A percentile compares a stretch with the other conserved stretches of the same genome.
Conservation (phyloP, 2,329 filamentous ascomycete genomes). For the Apiospora pterosperma region DNA sequence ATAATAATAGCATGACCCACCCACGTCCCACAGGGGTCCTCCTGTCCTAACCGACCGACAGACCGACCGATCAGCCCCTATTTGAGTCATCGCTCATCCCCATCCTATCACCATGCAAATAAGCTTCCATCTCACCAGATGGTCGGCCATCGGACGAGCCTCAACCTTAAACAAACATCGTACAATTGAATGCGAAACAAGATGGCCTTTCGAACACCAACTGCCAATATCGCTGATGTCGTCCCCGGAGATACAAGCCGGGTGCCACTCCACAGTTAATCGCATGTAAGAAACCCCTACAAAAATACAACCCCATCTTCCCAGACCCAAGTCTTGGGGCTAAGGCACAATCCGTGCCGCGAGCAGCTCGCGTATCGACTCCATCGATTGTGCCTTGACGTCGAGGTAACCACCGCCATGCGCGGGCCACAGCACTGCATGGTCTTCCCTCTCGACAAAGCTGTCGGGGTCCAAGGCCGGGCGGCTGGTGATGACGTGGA, state of each 20-base stretch:
- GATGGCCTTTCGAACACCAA: too few relatives aligned
- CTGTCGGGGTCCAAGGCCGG: constrained; percentile 84
- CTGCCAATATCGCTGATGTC: too few relatives aligned
- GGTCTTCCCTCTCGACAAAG: constrained; percentile 42
- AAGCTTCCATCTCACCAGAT: background rate
- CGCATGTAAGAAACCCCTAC: too few relatives aligned
- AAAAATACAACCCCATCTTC: too few relatives aligned
- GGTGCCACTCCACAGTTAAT: too few relatives aligned
- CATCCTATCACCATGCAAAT: background rate
- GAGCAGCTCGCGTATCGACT: background rate
- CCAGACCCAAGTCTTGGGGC: too few relatives aligned
- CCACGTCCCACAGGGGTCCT: too few relatives aligned
- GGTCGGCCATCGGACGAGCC: background rate
- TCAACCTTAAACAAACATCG: background rate
- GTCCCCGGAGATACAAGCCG: too few relatives aligned
- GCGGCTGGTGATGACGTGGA: constrained; percentile 75
- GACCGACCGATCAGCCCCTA: background rate
- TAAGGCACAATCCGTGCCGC: background rate
- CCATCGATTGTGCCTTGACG: background rate
- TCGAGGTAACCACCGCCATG: background rate
- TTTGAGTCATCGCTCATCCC: background rate
- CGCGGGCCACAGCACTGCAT: background rate
- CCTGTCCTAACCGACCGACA: background rate
- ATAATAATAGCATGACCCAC: background rate
- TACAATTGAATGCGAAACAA: too few relatives aligned